A percentile compares a stretch with the other conserved stretches of the same genome.
These are phyloP conservation scores for Trichoderma koningiopsis DNA, from an alignment of 2,329 filamentous ascomycete species.

Conservation along the genomic window DNA sequence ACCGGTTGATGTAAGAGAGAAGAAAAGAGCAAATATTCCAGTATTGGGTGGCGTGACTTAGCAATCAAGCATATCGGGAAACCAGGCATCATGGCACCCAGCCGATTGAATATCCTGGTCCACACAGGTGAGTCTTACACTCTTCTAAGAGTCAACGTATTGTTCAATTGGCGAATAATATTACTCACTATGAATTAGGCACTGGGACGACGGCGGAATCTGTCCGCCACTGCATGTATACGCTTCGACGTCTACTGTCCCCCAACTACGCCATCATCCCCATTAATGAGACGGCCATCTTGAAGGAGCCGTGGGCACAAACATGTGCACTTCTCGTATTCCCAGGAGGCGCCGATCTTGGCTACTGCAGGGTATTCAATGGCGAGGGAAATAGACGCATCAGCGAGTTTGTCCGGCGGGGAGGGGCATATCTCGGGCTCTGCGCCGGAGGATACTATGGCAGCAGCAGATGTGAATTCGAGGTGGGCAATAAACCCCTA, in stretches of 20 bases:
- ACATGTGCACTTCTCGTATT: conserved; percentile 89
- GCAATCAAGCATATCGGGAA: not conserved
- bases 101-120: conserved; percentile 86
- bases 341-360: conserved; percentile 90
- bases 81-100: conserved; percentile 57
- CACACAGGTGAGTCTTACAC: conserved; percentile 70
- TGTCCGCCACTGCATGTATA: conserved; percentile 85
- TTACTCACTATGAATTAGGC: conserved; percentile 53
- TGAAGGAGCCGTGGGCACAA: conserved; percentile 88
- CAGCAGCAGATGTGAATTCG: conserved; percentile 80
- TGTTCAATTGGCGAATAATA: not conserved
- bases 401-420: conserved; percentile 78
- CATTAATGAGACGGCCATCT: conserved; percentile 72
- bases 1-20: conserved; percentile 23
- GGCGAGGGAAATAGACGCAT: conserved; percentile 86
- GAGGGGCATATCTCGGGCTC: conserved; percentile 85
- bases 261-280: conserved; percentile 92
- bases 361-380: conserved; percentile 86
- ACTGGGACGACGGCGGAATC: conserved; percentile 85
- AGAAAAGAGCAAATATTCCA: conserved; percentile 20
- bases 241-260: conserved; percentile 80
- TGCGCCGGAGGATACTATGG: conserved; percentile 97
- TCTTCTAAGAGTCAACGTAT: not conserved
- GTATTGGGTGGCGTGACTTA: conserved; percentile 10
- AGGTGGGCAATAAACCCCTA: conserved; percentile 74